A percentile compares a stretch with the other conserved stretches of the same genome.
Evolutionary conservation across 257 asterid species (phyloP).

Genomic region (Scutellaria baicalensis): DNA sequence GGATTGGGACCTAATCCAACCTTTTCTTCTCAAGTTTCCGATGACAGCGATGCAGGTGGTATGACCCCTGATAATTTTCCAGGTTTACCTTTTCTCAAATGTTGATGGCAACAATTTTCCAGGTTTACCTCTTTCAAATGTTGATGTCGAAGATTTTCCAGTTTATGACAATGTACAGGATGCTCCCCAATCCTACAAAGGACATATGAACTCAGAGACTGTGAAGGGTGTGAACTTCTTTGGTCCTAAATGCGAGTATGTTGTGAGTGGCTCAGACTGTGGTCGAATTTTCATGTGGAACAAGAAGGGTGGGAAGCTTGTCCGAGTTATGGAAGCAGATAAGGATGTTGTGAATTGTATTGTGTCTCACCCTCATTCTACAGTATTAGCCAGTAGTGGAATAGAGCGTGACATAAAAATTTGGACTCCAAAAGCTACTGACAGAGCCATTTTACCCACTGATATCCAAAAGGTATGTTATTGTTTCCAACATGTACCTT

Average conservation of each 20-base stretch:
- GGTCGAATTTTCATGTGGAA: constrained; percentile 93
- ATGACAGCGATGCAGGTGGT: constrained; percentile 31
- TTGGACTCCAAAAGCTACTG: constrained; percentile 75
- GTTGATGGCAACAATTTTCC: constrained; percentile 11
- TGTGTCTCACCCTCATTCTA: constrained; percentile 75
- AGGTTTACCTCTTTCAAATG: constrained; percentile 21
- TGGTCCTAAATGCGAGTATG: constrained; percentile 88
- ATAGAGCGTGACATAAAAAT: constrained; percentile 71
- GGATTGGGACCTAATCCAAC: constrained; percentile 58
- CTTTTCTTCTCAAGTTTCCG: constrained; percentile 28
- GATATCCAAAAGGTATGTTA: constrained; percentile 54
- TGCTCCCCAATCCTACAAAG: constrained; percentile 74
- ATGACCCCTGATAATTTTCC: constrained; percentile 22
- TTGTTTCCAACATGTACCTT: not conserved
- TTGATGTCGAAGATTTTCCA: not conserved
- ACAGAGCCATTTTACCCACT: constrained; percentile 61
- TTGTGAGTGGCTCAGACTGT: constrained; percentile 90
- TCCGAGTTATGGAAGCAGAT: constrained; percentile 88
- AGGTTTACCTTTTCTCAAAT: constrained; percentile 19
- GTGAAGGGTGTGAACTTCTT: constrained; percentile 80
- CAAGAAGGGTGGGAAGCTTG: constrained; percentile 69
- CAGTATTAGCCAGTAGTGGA: constrained; percentile 83
- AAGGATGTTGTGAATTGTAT: constrained; percentile 69
- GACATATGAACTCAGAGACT: constrained; percentile 70
- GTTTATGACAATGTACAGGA: constrained; percentile 11